phyloP scores from a whole-genome alignment of 441 rosid genomes.

The Lepidium campestre region DNA sequence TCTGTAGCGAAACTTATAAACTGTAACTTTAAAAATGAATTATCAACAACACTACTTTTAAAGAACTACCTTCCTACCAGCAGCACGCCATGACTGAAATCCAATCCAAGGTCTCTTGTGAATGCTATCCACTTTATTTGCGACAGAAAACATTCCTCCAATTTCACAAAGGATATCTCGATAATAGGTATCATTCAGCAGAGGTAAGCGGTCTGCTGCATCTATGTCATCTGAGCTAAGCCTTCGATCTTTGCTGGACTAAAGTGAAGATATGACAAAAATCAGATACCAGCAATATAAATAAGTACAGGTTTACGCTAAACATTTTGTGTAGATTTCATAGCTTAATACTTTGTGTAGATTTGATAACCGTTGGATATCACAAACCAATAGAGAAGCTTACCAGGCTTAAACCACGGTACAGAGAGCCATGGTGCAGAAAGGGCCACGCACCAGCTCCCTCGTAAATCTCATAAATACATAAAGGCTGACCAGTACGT shows the following conservation, averaged over 20 bases:
- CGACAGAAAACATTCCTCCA: conserved; percentile 97
- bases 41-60: conserved; percentile 14
- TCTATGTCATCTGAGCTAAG: conserved; percentile 95
- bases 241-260: conserved; percentile 78
- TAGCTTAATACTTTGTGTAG: background rate
- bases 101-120: conserved; percentile 99
- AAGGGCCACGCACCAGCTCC: conserved; percentile 99
- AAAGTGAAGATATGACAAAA: conserved; percentile 18
- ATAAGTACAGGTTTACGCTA: background rate
- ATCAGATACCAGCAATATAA: conserved; percentile 14
- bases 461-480: conserved; percentile 86
- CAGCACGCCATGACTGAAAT: conserved; percentile 95
- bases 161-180: conserved; percentile 77
- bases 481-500: conserved; percentile 90
- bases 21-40: background rate
- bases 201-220: conserved; percentile 76
- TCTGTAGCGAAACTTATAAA: background rate
- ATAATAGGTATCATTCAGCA: conserved; percentile 65
- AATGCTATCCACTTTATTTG: conserved; percentile 80
- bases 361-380: background rate
- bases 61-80: conserved; percentile 90
- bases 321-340: background rate
- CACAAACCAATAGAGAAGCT: conserved; percentile 34
- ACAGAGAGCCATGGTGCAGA: conserved; percentile 94
- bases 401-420: conserved; percentile 96